These are phyloP conservation scores for Cyclotella kingstonii DNA, from an alignment of 108 stramenopile genomes.

Conservation along the genomic window DNA sequence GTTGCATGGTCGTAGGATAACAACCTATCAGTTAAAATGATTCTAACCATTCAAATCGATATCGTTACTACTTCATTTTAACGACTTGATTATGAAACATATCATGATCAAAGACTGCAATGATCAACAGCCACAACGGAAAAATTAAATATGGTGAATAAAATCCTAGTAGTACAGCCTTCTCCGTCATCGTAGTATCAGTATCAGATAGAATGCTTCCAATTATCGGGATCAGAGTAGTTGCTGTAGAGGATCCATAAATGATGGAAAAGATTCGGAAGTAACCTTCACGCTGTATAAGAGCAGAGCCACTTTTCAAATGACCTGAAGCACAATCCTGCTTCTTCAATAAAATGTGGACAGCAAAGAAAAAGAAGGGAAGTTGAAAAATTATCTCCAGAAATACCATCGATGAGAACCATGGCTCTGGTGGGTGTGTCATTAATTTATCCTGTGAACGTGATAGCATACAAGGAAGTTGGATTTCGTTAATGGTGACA, in stretches of 20 bases:
- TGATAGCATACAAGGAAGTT: background rate
- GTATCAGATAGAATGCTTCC: slow-evolving; percentile 32
- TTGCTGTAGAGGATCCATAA: slow-evolving; percentile 67
- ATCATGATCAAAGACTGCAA: slow-evolving; percentile 44
- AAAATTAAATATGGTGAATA: slow-evolving; percentile 80
- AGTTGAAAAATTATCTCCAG: slow-evolving; percentile 75
- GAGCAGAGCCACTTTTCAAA: background rate
- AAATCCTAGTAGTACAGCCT: slow-evolving; percentile 43
- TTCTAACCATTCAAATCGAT: background rate
- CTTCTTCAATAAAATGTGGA: slow-evolving; percentile 34
- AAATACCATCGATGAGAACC: slow-evolving; percentile 65
- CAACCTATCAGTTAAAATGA: too few species aligned
- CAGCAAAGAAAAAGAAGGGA: slow-evolving; percentile 79
- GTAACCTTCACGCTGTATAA: slow-evolving; percentile 41
- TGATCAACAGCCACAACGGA: slow-evolving; percentile 52
- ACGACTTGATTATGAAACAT: background rate
- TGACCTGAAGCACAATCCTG: too few species aligned
- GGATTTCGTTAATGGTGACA: slow-evolving; percentile 2
- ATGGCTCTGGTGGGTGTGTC: slow-evolving; percentile 45
- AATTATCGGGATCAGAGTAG: slow-evolving; percentile 79
- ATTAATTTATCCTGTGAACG: slow-evolving; percentile 53
- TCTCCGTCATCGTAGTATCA: slow-evolving; percentile 48
- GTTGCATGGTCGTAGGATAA: too few species aligned
- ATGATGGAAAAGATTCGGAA: slow-evolving; percentile 50
- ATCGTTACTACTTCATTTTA: background rate